phyloP scores from a whole-genome alignment of 2,329 filamentous ascomycete genomes.

The Tolypocladium inflatum region DNA sequence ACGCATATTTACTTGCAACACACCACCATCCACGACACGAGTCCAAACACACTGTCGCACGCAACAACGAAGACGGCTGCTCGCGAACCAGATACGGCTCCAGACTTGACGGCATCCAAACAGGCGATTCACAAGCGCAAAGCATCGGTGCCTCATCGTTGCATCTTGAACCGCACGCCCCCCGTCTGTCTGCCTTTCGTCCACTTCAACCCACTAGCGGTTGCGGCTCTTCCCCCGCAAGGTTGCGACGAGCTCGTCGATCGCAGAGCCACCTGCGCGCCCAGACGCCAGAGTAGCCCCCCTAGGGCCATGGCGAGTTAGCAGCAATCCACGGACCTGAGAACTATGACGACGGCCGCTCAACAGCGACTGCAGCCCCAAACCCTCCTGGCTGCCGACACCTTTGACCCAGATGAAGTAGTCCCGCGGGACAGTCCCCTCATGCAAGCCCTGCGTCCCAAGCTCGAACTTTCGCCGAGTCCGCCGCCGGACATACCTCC shows the following conservation, averaged over 20 bases:
- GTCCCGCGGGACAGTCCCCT: constrained; percentile 30
- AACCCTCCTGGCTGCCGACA: constrained; percentile 18
- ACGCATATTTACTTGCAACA: not conserved
- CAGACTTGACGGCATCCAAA: not conserved
- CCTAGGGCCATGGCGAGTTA: constrained; percentile 25
- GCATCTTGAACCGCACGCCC: not conserved
- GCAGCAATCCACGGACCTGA: constrained; percentile 16
- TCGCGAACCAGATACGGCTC: not conserved
- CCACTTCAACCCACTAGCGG: not conserved
- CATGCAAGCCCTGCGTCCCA: constrained; percentile 23
- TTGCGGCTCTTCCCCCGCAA: not conserved
- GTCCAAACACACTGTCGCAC: not conserved
- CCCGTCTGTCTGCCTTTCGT: not conserved
- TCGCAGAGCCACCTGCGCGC: not conserved
- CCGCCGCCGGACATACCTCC: constrained; percentile 25
- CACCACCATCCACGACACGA: not conserved
- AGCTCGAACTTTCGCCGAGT: constrained; percentile 20
- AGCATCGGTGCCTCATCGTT: not conserved
- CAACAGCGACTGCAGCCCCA: constrained; percentile 21
- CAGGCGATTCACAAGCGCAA: not conserved
- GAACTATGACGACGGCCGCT: constrained; percentile 30
- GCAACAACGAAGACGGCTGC: not conserved
- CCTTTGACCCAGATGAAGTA: constrained; percentile 36
- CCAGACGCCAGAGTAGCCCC: not conserved
- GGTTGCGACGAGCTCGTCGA: not conserved